phyloP scores from a whole-genome alignment of 495 filamentous ascomycete species.

The Aspergillus hancockii region DNA sequence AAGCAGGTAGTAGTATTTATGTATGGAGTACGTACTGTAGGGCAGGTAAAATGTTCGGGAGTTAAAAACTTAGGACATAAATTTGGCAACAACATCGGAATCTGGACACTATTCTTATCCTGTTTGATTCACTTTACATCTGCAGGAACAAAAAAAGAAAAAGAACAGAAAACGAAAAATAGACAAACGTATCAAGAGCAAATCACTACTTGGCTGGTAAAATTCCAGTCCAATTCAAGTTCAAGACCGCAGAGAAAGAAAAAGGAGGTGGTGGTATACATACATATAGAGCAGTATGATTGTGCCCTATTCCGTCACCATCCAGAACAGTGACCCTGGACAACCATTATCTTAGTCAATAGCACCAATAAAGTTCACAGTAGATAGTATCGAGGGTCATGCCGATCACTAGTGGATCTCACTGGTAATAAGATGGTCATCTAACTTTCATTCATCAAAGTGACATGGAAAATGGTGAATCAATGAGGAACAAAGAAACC shows the following conservation, averaged over 20 bases:
- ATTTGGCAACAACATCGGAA: neutral
- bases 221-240: neutral
- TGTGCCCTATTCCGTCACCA: neutral
- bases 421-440: neutral
- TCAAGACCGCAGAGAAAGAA: neutral
- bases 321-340: neutral
- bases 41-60: neutral
- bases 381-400: neutral
- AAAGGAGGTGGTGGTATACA: neutral
- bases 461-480: neutral
- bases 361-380: neutral
- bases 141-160: too few relatives aligned
- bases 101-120: neutral
- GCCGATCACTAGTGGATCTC: neutral
- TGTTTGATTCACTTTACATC: neutral
- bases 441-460: neutral
- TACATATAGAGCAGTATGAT: neutral
- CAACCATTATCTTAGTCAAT: neutral
- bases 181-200: neutral
- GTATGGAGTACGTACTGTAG: neutral
- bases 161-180: neutral
- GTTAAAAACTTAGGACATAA: neutral
- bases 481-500: neutral
- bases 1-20: too few relatives aligned
- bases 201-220: neutral